A percentile compares a stretch with the other conserved stretches of the same genome.
phyloP scores from a whole-genome alignment of 257 asterid species.

The Cruciata laevipes region DNA sequence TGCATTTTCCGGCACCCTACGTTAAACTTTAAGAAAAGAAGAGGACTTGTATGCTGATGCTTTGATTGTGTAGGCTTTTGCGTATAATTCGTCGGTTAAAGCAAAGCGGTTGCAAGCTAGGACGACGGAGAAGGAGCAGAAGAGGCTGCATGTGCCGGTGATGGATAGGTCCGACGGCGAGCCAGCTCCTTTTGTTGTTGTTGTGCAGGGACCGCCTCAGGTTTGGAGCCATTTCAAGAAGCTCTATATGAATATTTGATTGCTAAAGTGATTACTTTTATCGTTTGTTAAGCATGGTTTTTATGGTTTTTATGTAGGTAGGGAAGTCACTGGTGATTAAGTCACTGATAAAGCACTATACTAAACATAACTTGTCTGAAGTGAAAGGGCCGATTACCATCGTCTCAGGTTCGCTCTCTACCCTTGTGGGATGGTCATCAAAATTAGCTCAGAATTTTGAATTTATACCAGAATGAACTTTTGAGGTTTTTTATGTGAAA shows the following conservation, averaged over 20 bases:
- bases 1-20: neutral
- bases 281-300: conserved; percentile 5
- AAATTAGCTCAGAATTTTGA: neutral
- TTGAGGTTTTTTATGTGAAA: neutral
- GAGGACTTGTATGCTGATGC: neutral
- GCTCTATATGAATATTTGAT: conserved; percentile 4
- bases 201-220: conserved; percentile 96
- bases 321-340: conserved; percentile 90
- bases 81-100: conserved; percentile 66
- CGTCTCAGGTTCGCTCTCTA: conserved; percentile 63
- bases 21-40: neutral
- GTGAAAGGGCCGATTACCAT: conserved; percentile 92
- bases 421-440: neutral
- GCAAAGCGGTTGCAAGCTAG: conserved; percentile 74
- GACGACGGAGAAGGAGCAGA: conserved; percentile 90
- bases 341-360: conserved; percentile 79
- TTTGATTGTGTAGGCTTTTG: conserved; percentile 56
- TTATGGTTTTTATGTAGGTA: conserved; percentile 39
- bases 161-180: conserved; percentile 73
- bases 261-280: neutral
- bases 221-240: conserved; percentile 22
- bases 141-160: conserved; percentile 78
- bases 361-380: conserved; percentile 89
- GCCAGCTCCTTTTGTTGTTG: conserved; percentile 90
- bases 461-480: neutral